Base-by-base conservation (phyloP, 495 filamentous ascomycete genomes). In the Penicillium soppii region DNA sequence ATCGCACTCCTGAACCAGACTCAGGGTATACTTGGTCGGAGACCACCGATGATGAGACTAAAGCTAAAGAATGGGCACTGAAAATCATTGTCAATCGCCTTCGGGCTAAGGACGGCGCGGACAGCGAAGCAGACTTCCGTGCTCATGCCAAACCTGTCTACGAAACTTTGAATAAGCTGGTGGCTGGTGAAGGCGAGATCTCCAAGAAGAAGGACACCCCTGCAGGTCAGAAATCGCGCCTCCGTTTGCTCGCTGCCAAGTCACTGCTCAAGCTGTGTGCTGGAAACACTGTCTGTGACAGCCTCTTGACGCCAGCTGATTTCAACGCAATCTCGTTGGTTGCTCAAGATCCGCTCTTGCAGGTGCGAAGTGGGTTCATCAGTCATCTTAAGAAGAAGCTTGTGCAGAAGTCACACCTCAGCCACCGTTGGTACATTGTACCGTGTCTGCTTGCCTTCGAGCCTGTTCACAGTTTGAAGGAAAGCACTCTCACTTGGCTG, bases 361-460 rank as follows among this genome's bases (percentile, higher is more conserved):
- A 85, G 56, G 89, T 97, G 35, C 84, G 94, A 23, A 78, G 75
- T 40, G 84, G 80, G 0, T 97, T 97, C 52, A 72, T 95, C 39
- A 82, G 81, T 56, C 87, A 90, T 50, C 74, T 99, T 22, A 92
- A 94, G 64, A 97, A 96, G 70, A 83, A 82, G 53, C 79, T 99
- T 7, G 77, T 85, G 2, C 75, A 75, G 47, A 65, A 61, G 15
- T 58, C 71, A 7, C 57, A 62, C 20, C 51, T 78, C 7, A 61
- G 68, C 39, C 60, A 77, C 10, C 81, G 95, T 6, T 99, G 90
- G 79, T 95, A 95, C 63, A 86, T 86, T 6, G 82, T 96, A 36
- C 77, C 92, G 5, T 97, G 95, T 71, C 71, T 97, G 25, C 83
- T 91, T 50, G 92, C 94, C 1, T 96, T 91, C 57, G 94, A 99